Evolutionary conservation across 2,329 filamentous ascomycete species (phyloP), one percentile per base, ranked within the genome.

Genomic region (Lecanoromycetidae sp.): DNA sequence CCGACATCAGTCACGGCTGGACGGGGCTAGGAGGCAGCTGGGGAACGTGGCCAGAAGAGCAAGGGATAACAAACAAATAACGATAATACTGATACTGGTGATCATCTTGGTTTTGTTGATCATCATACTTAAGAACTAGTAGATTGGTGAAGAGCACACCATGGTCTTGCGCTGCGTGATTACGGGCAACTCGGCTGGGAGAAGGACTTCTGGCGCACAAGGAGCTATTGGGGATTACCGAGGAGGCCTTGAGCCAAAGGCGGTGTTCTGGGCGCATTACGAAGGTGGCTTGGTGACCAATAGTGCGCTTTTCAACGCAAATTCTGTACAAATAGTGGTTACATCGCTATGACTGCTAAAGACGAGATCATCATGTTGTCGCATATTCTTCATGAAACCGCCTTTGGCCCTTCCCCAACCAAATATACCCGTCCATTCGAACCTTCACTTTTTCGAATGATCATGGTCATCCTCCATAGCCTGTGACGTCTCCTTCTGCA

Each of bases 31-130:
- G 57, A 76, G 75, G 55, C 73, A 81, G 56, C 68, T 98, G 52
- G 80, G 81, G 33, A 75, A 74, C 54, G 78, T 96, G 50, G 76
- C 82, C 9, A 70, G 79, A 55, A 80, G 79, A 53, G 87, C 87
- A 2, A 78, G 79, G 57, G 87, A 94, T 60, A 91, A 90, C 64
- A 86, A 83, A 76, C 87, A 90, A 67, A 80, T 91, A 79, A 81
- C 82, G 23, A 85, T 93, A 49, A 79, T 95, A 55, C 75, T 82
- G 15, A 67, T 75, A 12, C 67, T 94, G 61, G 91, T 95, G 56
- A 75, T 93, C 42, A 73, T 94, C 9, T 65, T 95, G 57, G 74
- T 94, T 4, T 66, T 95, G 57, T 63, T 94, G 58, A 93, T 95
- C 66, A 76, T 83, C 20, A 77, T 94, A 37, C 62, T 88, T 65